Percentiles rank a stretch among this genome's conserved stretches.
phyloP scores from a whole-genome alignment of 2,329 filamentous ascomycete species.

The Podosphaera aphanis region DNA sequence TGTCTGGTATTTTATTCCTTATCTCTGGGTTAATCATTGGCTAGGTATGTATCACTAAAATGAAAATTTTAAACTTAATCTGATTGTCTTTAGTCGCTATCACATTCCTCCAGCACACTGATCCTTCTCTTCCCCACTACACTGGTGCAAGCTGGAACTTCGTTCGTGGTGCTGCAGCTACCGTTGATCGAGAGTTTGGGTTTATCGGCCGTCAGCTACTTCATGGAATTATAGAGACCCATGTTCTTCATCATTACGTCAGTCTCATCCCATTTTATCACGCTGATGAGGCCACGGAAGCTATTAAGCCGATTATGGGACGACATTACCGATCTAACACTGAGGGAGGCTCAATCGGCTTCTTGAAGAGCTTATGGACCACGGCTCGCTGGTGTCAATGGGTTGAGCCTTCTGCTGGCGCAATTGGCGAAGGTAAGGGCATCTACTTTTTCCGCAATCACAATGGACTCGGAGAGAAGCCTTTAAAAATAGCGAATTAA shows the following conservation, averaged over 20 bases:
- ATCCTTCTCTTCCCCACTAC: slow-evolving; percentile 86
- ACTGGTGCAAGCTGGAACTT: slow-evolving; percentile 71
- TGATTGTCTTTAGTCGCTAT: slow-evolving; percentile 49
- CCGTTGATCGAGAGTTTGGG: slow-evolving; percentile 90
- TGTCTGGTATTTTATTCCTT: slow-evolving; percentile 88
- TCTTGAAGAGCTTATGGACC: slow-evolving; percentile 62
- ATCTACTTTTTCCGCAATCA: slow-evolving; percentile 95
- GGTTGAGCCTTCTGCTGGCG: slow-evolving; percentile 77
- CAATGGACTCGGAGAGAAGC: slow-evolving; percentile 48
- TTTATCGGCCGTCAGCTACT: slow-evolving; percentile 79
- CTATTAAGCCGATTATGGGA: slow-evolving; percentile 89
- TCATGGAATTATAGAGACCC: slow-evolving; percentile 93
- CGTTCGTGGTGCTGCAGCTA: slow-evolving; percentile 76
- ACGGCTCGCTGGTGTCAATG: slow-evolving; percentile 79
- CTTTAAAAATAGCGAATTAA: slow-evolving; percentile 3
- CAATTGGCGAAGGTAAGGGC: slow-evolving; percentile 56
- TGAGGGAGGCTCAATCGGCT: slow-evolving; percentile 53
- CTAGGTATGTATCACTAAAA: slow-evolving; percentile 41
- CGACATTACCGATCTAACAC: slow-evolving; percentile 76
- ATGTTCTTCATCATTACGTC: slow-evolving; percentile 94
- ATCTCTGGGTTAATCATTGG: slow-evolving; percentile 98
- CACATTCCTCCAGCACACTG: slow-evolving; percentile 92
- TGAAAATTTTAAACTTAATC: not conserved
- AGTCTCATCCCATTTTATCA: slow-evolving; percentile 93
- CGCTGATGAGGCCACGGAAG: slow-evolving; percentile 80